phyloP scores from a whole-genome alignment of 345 rosid species.

The Sisymbrium irio region DNA sequence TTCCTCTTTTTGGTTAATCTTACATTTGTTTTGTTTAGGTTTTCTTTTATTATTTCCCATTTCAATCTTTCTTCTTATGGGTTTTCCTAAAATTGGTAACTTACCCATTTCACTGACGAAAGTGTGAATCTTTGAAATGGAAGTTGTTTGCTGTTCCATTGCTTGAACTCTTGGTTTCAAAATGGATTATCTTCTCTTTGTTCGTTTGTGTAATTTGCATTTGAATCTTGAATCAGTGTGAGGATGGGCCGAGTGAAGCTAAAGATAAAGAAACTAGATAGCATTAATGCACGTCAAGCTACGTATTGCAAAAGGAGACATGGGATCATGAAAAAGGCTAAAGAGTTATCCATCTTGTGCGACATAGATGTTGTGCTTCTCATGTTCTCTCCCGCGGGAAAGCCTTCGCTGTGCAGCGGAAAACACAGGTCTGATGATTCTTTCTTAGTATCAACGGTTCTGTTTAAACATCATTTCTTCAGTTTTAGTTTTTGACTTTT shows the following conservation, averaged over 20 bases:
- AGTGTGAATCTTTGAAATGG: constrained; percentile 2
- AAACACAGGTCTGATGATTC: constrained; percentile 45
- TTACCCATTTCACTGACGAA: neutral
- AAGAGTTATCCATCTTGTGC: constrained; percentile 67
- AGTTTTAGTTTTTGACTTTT: neutral
- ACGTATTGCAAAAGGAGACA: constrained; percentile 69
- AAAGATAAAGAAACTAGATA: constrained; percentile 68
- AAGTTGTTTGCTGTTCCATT: neutral
- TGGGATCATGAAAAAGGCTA: constrained; percentile 80
- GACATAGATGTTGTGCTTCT: constrained; percentile 69
- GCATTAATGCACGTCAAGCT: constrained; percentile 61
- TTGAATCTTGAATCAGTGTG: neutral
- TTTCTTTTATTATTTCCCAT: neutral
- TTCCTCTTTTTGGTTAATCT: constrained; percentile 17
- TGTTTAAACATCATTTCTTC: neutral
- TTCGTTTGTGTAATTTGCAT: neutral
- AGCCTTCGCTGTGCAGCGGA: constrained; percentile 58
- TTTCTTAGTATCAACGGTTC: neutral
- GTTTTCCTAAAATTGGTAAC: constrained; percentile 6
- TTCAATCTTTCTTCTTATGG: constrained; percentile 2
- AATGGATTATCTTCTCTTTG: neutral
- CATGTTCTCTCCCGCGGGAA: constrained; percentile 77
- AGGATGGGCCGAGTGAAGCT: constrained; percentile 88
- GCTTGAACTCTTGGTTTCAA: neutral
- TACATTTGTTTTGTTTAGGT: neutral